Evolutionary conservation across 768 basidiomycete genomes (phyloP).

Genomic region (Hygrophorus pudorinus): DNA sequence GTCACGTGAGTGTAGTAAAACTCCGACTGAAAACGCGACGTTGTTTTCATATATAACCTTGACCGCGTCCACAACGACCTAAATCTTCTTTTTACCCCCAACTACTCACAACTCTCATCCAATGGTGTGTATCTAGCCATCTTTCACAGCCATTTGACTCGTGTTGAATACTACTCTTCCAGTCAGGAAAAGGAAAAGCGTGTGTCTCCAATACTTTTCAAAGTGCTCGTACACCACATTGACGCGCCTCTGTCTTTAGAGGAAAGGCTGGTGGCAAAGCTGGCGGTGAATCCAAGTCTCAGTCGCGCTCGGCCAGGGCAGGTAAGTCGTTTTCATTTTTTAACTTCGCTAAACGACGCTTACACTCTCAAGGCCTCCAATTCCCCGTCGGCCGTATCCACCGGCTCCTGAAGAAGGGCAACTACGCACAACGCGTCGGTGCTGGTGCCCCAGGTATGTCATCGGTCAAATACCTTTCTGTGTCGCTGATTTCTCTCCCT

Average conservation of each 20-base stretch:
- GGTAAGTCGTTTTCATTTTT: constrained; percentile 51
- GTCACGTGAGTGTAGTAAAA: constrained; percentile 2
- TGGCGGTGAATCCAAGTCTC: constrained; percentile 38
- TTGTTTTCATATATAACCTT: not conserved
- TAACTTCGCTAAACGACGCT: too few relatives aligned
- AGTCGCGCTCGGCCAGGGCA: constrained; percentile 57
- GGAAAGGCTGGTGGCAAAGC: constrained; percentile 24
- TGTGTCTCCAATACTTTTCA: constrained; percentile 15
- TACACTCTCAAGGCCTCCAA: constrained; percentile 31
- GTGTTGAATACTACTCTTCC: not conserved
- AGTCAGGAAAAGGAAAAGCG: constrained; percentile 53
- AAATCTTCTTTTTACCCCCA: too few relatives aligned
- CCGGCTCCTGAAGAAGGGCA: constrained; percentile 63
- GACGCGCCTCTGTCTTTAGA: constrained; percentile 9
- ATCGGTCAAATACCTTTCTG: not conserved
- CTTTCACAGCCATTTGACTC: not conserved
- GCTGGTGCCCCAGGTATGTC: constrained; percentile 54
- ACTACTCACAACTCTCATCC: too few relatives aligned
- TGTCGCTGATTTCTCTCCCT: constrained; percentile 2
- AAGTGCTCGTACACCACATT: not conserved
- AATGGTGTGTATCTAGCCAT: not conserved
- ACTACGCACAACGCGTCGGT: constrained; percentile 64
- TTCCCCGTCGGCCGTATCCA: constrained; percentile 83
- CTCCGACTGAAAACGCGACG: not conserved
- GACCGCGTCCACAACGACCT: too few relatives aligned